Base-by-base conservation (phyloP, 192 early-diverging fungal genomes). In the Backusella tarrabulga region DNA sequence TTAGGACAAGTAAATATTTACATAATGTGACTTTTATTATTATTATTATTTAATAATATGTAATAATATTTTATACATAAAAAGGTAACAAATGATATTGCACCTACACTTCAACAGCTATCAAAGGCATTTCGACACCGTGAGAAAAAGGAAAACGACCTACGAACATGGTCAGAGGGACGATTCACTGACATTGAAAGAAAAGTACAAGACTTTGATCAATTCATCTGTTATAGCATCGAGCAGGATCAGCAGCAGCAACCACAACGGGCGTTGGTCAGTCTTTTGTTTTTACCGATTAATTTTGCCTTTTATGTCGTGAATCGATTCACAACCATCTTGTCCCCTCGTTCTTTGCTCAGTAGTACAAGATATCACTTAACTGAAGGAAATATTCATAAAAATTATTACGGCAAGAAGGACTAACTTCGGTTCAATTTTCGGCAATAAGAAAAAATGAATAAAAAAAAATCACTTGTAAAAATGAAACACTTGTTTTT, bases 141-240 rank as follows among this genome's bases (percentile, higher is more conserved):
- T 40, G 89, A 90, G 67, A 88, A 88, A 78, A 87, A 87, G 76
- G 89, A 90, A 76, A 77, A 76, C 34, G 50, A 78, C 19, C 77
- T 90, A 14, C 79, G 87, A 21, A 80, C 83, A 14, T 88, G 87
- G 73, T 83, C 87, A 12, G 86, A 90, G 34, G 87, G 87, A 14
- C 78, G 83, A 19, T 90, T 90, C 41, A 74, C 79, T 11, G 74
- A 56, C 60, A 76, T 90, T 1, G 87, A 90, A 21, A 71, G 85
- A 38, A 88, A 87, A 72, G 68, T 90, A 21, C 82, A 83, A 26
- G 87, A 88, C 73, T 87, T 85, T 76, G 89, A 90, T 67, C 80
- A 79, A 0, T 79, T 83, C 46, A 84, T 88, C 46, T 70, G 79
- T 12, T 87, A 83, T 63, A 81, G 80, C 14, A 78, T 90, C 9